Conservation (phyloP, 2,329 filamentous ascomycete genomes). For the Ceratocystis alfenasii region DNA sequence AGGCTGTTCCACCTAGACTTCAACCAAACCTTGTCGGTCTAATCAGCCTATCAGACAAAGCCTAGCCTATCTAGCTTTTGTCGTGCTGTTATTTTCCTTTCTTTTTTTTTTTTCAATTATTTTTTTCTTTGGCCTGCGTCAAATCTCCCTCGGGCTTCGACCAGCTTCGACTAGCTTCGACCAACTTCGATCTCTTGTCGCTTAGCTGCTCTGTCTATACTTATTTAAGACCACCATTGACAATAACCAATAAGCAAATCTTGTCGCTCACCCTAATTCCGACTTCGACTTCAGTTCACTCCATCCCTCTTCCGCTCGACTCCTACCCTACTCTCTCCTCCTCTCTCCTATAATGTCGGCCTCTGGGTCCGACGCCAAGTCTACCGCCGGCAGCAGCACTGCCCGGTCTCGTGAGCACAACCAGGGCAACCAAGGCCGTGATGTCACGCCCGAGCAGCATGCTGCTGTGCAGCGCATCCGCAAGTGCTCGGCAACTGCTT, state of each 20-base stretch:
- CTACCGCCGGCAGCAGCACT: conserved; percentile 34
- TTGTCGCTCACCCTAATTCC: not conserved
- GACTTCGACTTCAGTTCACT: too few species aligned
- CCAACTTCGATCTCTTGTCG: not conserved
- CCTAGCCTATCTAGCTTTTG: too few species aligned
- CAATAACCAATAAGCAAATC: not conserved
- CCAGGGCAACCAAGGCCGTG: conserved; percentile 62
- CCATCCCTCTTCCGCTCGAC: not conserved
- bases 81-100: not conserved
- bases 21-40: too few species aligned
- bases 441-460: conserved; percentile 83
- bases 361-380: conserved; percentile 42
- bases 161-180: conserved; percentile 9
- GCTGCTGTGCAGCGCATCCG: conserved; percentile 81
- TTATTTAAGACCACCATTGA: not conserved
- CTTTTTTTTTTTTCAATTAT: not conserved
- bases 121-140: not conserved
- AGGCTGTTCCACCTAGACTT: too few species aligned
- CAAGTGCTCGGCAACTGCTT: conserved; percentile 71
- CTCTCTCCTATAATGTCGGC: conserved; percentile 12
- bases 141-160: not conserved
- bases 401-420: conserved; percentile 53
- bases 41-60: too few species aligned
- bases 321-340: conserved; percentile 14
- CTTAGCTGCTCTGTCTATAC: not conserved